A percentile compares a stretch with the other conserved stretches of the same genome.
Evolutionary conservation across 768 basidiomycete genomes (phyloP).

Genomic region (Pleurotus tuoliensis): DNA sequence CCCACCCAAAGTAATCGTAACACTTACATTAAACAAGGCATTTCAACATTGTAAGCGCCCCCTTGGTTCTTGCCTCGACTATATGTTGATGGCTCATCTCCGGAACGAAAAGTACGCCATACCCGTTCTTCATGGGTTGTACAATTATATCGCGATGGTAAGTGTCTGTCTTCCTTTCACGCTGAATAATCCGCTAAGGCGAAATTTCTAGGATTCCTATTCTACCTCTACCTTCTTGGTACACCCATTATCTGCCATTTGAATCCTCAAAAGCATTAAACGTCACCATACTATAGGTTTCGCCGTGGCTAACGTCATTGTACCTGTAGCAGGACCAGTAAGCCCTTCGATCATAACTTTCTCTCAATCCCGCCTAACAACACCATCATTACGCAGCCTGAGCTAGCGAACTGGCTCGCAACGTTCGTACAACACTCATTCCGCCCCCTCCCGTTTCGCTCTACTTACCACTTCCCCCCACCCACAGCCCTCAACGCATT

Average conservation of each 20-base stretch:
- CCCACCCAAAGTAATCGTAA: slow-evolving; percentile 28
- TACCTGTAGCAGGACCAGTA: slow-evolving; percentile 34
- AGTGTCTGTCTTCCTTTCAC: background rate
- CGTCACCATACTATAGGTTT: slow-evolving; percentile 19
- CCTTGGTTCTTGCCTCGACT: background rate
- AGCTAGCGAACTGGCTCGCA: slow-evolving; percentile 39
- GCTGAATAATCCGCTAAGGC: background rate
- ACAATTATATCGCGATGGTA: slow-evolving; percentile 37
- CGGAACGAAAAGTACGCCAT: slow-evolving; percentile 24
- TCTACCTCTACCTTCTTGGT: slow-evolving; percentile 38
- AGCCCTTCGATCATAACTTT: slow-evolving; percentile 5
- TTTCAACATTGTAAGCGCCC: slow-evolving; percentile 31
- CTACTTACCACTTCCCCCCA: background rate
- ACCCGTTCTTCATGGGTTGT: slow-evolving; percentile 32
- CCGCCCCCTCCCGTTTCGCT: background rate
- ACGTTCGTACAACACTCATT: slow-evolving; percentile 23
- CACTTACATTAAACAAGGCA: slow-evolving; percentile 32
- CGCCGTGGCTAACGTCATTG: slow-evolving; percentile 35
- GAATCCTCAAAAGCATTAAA: background rate
- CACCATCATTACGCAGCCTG: slow-evolving; percentile 15
- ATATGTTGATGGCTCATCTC: background rate
- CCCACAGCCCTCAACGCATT: slow-evolving; percentile 34
- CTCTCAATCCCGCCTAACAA: background rate
- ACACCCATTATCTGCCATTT: slow-evolving; percentile 6
- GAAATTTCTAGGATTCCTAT: slow-evolving; percentile 28